These are phyloP conservation scores for Kluyveromyces aestuarii DNA, from an alignment of 805 yeast genomes.

Conservation along the genomic window DNA sequence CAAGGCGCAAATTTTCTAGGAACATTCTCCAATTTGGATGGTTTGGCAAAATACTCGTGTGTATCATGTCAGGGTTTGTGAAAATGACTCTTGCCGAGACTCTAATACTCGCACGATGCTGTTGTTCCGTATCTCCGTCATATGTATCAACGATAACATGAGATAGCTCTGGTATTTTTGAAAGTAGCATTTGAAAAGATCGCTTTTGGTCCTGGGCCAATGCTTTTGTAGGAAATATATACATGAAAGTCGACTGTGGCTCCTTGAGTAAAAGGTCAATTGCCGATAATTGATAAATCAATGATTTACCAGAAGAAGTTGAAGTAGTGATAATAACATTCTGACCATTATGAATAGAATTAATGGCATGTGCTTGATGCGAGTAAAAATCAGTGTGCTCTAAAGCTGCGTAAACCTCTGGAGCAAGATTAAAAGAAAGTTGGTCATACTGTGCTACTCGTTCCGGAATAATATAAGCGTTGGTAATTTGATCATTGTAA, in stretches of 20 bases:
- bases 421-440: constrained; percentile 38
- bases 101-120: constrained; percentile 44
- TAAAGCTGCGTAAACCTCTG: constrained; percentile 44
- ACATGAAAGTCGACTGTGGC: constrained; percentile 56
- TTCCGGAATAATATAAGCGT: constrained; percentile 38
- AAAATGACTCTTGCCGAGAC: constrained; percentile 68
- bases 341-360: constrained; percentile 43
- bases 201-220: constrained; percentile 93
- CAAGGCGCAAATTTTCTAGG: constrained; percentile 51
- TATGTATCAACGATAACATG: constrained; percentile 61
- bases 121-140: constrained; percentile 85
- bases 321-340: constrained; percentile 88
- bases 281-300: constrained; percentile 86
- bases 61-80: constrained; percentile 93
- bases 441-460: constrained; percentile 38
- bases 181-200: constrained; percentile 53
- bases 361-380: constrained; percentile 78
- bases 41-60: constrained; percentile 72
- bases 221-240: constrained; percentile 94
- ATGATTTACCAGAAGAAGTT: constrained; percentile 92
- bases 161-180: constrained; percentile 37
- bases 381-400: constrained; percentile 47
- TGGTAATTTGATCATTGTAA: constrained; percentile 57
- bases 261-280: constrained; percentile 36
- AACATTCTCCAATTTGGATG: constrained; percentile 68